Evolutionary conservation across 2,329 filamentous ascomycete species (phyloP), one percentile per base, ranked within the genome.

Genomic region (Stemphylium vesicarium): DNA sequence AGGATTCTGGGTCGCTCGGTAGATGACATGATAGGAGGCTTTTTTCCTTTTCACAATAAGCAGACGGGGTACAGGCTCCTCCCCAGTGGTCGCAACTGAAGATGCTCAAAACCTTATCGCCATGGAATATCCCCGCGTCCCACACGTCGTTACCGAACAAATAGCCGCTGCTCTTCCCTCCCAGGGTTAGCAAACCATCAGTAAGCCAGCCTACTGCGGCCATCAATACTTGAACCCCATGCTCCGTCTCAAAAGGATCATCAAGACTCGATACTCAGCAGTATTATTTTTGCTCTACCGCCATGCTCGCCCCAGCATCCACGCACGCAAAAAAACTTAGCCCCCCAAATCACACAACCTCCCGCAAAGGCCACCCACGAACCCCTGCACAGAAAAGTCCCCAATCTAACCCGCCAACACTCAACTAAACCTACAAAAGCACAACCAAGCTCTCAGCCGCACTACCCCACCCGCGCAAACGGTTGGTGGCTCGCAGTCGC

Each of bases 1-100:
- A 80, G 63, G 1, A 74, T 50, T 12, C 53, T 65, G 11, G 68
- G 63, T 16, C 50, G 57, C 2, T 32, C 37, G 16, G 47, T 37
- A 22, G 44, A 49, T 16, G 53, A 31, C 53, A 56, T 56, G 16
- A 9, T 38, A 5, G 16, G 24, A 22, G 20, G 4, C 4, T 20
- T 20, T 20, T 20, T 20, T 20, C 4, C 4, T 1, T 11, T 38
- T 13, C 13, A 10, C 36, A 42, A 33, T 4, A 10, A 49, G 11
- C 20, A 6, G 24, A 29, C n/a, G 26, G 16, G 32, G 37, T 22
- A 20, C 32, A 48, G 6, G 15, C 38, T 49, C 12, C 9, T 2
- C 35, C 26, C 38, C 41, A 26, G 41, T 22, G 39, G 46, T 38
- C 13, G 20, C 16, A 26, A 16, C 24, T 31, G 33, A 43, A 18